Conservation (phyloP, 2,329 filamentous ascomycete species). For the Fusarium duplospermum region DNA sequence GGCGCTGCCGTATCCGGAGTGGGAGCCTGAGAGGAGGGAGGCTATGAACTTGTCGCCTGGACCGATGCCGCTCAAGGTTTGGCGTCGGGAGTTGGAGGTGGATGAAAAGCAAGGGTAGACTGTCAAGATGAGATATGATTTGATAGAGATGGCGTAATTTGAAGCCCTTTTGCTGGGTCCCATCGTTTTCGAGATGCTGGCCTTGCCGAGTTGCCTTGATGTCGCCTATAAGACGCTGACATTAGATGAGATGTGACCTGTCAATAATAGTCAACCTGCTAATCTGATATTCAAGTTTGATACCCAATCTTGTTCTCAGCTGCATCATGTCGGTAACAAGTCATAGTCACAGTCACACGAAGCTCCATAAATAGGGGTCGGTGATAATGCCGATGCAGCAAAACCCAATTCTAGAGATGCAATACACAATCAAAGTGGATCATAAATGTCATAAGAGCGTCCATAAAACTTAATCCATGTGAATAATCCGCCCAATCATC, state of each 20-base stretch:
- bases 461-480: background rate
- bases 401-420: background rate
- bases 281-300: background rate
- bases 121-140: background rate
- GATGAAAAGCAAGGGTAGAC: slow-evolving; percentile 18
- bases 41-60: slow-evolving; percentile 37
- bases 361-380: background rate
- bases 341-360: background rate
- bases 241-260: background rate
- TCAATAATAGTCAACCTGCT: background rate
- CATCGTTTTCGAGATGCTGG: background rate
- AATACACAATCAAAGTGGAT: background rate
- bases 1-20: slow-evolving; percentile 36
- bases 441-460: background rate
- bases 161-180: background rate
- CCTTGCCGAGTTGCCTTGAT: background rate
- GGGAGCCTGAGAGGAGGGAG: slow-evolving; percentile 34
- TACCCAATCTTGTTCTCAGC: background rate
- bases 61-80: slow-evolving; percentile 40
- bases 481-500: background rate
- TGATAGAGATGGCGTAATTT: background rate
- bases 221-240: background rate
- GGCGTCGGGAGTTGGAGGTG: slow-evolving; percentile 31
- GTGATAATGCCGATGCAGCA: background rate
- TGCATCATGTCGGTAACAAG: background rate